phyloP scores from a whole-genome alignment of 2,329 filamentous ascomycete genomes.

The Claviceps maximensis region DNA sequence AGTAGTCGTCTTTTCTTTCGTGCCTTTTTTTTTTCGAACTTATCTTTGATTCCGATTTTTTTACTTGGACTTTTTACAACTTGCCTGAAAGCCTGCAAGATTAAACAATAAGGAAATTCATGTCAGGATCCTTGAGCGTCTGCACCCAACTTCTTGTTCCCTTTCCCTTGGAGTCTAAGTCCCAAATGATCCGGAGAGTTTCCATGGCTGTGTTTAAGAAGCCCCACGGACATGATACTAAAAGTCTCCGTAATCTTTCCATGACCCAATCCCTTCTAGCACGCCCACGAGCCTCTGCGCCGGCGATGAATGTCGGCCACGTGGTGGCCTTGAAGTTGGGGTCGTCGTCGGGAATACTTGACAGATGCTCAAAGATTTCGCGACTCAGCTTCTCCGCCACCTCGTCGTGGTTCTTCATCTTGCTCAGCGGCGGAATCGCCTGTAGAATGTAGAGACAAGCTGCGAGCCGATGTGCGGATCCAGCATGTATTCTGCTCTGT shows the following conservation, averaged over 20 bases:
- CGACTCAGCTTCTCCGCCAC: conserved; percentile 23
- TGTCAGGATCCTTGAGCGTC: conserved; percentile 25
- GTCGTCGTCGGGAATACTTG: conserved; percentile 33
- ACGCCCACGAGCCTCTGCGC: conserved; percentile 33
- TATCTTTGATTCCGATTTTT: neutral
- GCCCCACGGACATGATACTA: conserved; percentile 32
- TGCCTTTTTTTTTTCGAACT: neutral
- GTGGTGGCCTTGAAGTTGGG: conserved; percentile 41
- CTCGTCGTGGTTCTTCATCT: conserved; percentile 14
- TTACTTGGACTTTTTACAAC: no score
- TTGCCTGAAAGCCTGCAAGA: no score
- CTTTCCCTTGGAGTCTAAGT: conserved; percentile 19
- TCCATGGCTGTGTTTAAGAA: conserved; percentile 34
- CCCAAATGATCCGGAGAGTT: conserved; percentile 31
- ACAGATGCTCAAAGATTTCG: conserved; percentile 34
- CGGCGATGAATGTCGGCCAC: conserved; percentile 44
- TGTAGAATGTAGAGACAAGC: conserved; percentile 34
- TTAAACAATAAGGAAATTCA: conserved; percentile 32
- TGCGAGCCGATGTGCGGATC: conserved; percentile 28
- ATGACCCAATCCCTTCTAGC: conserved; percentile 34
- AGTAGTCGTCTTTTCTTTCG: neutral
- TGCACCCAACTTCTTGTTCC: conserved; percentile 27
- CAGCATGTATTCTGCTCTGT: conserved; percentile 26
- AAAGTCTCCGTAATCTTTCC: conserved; percentile 27
- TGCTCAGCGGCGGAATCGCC: conserved; percentile 19